These are phyloP conservation scores for Lolium perenne DNA, from an alignment of 176 grass and related monocot species.

Conservation along the genomic window DNA sequence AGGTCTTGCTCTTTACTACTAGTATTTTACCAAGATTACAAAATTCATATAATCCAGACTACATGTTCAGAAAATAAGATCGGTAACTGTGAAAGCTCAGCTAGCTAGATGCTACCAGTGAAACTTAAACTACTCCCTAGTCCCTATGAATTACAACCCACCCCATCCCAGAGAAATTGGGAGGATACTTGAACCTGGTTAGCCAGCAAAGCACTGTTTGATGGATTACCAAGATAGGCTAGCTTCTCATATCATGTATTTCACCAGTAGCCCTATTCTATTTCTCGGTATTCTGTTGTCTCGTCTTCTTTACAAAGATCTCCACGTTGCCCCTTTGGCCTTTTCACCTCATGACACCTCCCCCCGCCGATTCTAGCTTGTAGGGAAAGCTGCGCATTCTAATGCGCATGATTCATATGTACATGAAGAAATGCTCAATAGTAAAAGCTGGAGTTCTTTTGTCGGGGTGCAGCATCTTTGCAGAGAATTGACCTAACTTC, in stretches of 20 bases:
- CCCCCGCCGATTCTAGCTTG: background rate
- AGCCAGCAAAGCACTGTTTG: conserved; percentile 37
- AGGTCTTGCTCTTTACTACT: background rate
- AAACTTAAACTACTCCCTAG: conserved; percentile 23
- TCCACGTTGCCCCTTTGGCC: conserved; percentile 16
- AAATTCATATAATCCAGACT: conserved; percentile 32
- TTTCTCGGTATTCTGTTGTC: background rate
- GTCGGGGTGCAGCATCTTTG: conserved; percentile 77
- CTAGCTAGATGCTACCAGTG: conserved; percentile 38
- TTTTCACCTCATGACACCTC: background rate
- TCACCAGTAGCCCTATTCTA: conserved; percentile 19
- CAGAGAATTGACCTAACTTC: conserved; percentile 98
- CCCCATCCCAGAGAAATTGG: conserved; percentile 38
- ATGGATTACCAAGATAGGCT: conserved; percentile 17
- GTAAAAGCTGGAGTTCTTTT: conserved; percentile 79
- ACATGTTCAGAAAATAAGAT: conserved; percentile 28
- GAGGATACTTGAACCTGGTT: conserved; percentile 15
- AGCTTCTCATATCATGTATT: conserved; percentile 43
- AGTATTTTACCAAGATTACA: background rate
- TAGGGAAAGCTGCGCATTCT: background rate
- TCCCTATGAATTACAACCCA: background rate
- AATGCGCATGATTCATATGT: conserved; percentile 25
- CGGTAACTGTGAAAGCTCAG: conserved; percentile 5
- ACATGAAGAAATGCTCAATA: conserved; percentile 58
- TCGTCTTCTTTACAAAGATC: conserved; percentile 37